Evolutionary conservation across 495 filamentous ascomycete species (phyloP).

Genomic region (Friedmanniomyces simplex): DNA sequence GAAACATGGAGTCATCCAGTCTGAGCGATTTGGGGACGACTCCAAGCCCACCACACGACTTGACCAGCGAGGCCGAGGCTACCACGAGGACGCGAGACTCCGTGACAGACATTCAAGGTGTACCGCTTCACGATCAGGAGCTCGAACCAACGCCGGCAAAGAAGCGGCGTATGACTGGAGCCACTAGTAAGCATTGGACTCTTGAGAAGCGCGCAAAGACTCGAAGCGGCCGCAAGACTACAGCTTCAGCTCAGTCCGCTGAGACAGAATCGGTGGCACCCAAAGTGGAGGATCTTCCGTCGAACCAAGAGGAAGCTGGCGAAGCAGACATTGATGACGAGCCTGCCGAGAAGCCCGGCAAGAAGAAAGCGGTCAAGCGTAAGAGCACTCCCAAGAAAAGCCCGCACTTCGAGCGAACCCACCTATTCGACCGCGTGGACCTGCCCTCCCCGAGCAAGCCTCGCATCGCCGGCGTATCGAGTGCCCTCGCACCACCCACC

Average conservation of each 20-base stretch:
- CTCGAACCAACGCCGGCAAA: not conserved
- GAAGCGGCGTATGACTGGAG: slow-evolving; percentile 19
- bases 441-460: slow-evolving; percentile 5
- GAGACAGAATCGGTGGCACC: too few relatives aligned
- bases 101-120: too few relatives aligned
- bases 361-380: not conserved
- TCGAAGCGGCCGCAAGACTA: too few relatives aligned
- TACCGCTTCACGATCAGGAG: not conserved
- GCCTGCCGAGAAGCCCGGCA: not conserved
- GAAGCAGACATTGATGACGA: not conserved
- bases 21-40: not conserved
- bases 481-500: slow-evolving; percentile 62
- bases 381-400: slow-evolving; percentile 12
- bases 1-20: not conserved
- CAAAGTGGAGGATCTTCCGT: too few relatives aligned
- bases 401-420: slow-evolving; percentile 9
- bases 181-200: slow-evolving; percentile 18
- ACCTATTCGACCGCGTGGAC: slow-evolving; percentile 17
- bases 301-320: too few relatives aligned
- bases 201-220: slow-evolving; percentile 5
- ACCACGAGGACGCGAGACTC: too few relatives aligned
- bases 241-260: too few relatives aligned
- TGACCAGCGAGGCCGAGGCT: not conserved
- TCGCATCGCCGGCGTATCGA: slow-evolving; percentile 39
- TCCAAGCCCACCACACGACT: not conserved